phyloP scores from a whole-genome alignment of 805 yeast species.

The Hanseniaspora singularis region DNA sequence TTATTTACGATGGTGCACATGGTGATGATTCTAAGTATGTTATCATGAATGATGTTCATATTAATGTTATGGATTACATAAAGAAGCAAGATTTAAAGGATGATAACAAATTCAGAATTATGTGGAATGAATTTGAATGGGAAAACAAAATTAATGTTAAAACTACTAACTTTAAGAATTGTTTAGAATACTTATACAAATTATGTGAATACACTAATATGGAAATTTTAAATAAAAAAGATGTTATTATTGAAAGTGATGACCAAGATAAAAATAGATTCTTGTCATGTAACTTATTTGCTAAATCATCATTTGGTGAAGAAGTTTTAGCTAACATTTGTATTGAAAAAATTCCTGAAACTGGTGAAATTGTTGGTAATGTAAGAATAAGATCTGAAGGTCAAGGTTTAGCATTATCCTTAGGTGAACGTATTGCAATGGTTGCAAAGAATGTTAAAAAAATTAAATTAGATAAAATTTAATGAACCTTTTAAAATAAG shows the following conservation, averaged over 20 bases:
- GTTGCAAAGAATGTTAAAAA: constrained; percentile 50
- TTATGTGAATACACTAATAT: constrained; percentile 70
- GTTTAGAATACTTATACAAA: constrained; percentile 67
- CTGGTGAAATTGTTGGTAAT: constrained; percentile 76
- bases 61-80: constrained; percentile 93
- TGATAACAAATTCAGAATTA: constrained; percentile 80
- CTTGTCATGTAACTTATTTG: constrained; percentile 85
- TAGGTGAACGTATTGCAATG: constrained; percentile 88
- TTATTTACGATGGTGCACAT: constrained; percentile 90
- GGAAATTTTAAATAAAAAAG: constrained; percentile 87
- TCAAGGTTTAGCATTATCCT: constrained; percentile 87
- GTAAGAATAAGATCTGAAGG: constrained; percentile 95
- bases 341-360: constrained; percentile 61
- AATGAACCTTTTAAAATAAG: too few relatives aligned
- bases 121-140: constrained; percentile 99
- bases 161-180: constrained; percentile 43
- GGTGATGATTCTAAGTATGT: constrained; percentile 83
- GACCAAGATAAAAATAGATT: constrained; percentile 37
- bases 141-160: constrained; percentile 91
- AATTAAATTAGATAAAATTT: constrained; percentile 28
- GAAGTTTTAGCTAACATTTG: constrained; percentile 93
- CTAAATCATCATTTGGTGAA: constrained; percentile 89
- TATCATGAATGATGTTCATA: constrained; percentile 85
- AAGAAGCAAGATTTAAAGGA: constrained; percentile 77
- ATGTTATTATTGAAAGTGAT: constrained; percentile 79